Evolutionary conservation across 2,329 filamentous ascomycete species (phyloP), one percentile per base, ranked within the genome.

Genomic region (Anisogramma anomala): DNA sequence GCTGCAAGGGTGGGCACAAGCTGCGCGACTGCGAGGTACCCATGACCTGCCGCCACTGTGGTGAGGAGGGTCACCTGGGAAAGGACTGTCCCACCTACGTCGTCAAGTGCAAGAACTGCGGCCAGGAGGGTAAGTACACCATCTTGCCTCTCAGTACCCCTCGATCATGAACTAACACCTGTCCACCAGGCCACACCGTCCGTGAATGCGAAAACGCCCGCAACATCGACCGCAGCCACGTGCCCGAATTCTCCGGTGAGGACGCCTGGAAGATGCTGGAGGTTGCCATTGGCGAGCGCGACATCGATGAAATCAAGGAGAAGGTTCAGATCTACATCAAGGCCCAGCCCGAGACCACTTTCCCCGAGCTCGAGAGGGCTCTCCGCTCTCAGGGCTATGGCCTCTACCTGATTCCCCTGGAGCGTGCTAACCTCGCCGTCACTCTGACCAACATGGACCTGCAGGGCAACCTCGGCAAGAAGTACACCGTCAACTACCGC

Each of bases 401-500:
- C 3, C 59, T 82, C 11, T 79, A 69, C 59, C 60, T 85, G 39
- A 79, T 84, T 49, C 75, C 74, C 5, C 58, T 73, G 5, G 72
- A 82, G 63, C 71, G 73, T 49, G 60, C 71, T 25, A 56, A 67
- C 5, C 57, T 82, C 22, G 55, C 66, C 0, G 54, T 61, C 1
- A 74, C 76, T 4, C 70, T 78, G 49, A 82, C 77, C 46, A 79
- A 82, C 58, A 81, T 84, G 74, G 79, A 84, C 48, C 62, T 84
- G 1, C 79, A 84, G 52, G 81, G 81, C 4, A 74, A 81, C 46
- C 62, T 80, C 15, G 70, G 71, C 43, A 77, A 77, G 58, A 77
- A 77, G 54, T 84, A 71, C 50, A 71, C 70, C 1, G 65, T 84
- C 36, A 73, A 72, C 0, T 77, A 79, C 53, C 74, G 80, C 36